These are phyloP conservation scores for Tolypocladium paradoxum DNA, from an alignment of 2,329 filamentous ascomycete species.

Conservation along the genomic window DNA sequence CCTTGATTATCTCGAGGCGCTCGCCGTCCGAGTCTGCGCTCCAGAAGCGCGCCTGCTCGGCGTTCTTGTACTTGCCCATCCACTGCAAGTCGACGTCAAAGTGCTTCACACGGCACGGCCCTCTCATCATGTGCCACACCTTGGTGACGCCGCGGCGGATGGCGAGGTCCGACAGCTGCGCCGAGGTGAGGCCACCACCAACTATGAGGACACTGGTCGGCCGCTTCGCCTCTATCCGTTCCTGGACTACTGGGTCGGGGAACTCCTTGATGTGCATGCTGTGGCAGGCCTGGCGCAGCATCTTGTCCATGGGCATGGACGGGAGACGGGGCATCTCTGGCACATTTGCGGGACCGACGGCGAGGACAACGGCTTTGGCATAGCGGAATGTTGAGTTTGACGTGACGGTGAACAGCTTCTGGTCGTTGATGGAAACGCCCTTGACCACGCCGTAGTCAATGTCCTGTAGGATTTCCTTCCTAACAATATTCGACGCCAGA, in stretches of 20 bases:
- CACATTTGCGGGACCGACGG: constrained; percentile 56
- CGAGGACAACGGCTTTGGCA: constrained; percentile 55
- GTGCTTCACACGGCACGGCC: constrained; percentile 51
- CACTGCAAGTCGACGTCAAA: constrained; percentile 69
- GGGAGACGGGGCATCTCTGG: constrained; percentile 35
- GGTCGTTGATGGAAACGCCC: constrained; percentile 30
- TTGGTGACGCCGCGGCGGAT: constrained; percentile 54
- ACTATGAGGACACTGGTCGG: constrained; percentile 59
- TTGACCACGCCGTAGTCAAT: constrained; percentile 46
- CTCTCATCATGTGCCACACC: constrained; percentile 61
- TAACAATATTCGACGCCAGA: constrained; percentile 37
- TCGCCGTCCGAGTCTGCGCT: constrained; percentile 61
- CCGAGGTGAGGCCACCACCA: constrained; percentile 66
- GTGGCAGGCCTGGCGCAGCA: constrained; percentile 42
- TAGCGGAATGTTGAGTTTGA: constrained; percentile 45
- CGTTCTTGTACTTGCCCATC: constrained; percentile 76
- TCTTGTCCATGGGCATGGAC: constrained; percentile 15
- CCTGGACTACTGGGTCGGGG: constrained; percentile 39
- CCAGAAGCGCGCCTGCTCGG: constrained; percentile 68
- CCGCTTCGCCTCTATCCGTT: constrained; percentile 37
- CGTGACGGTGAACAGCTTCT: constrained; percentile 53
- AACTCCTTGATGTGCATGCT: constrained; percentile 52
- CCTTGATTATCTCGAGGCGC: constrained; percentile 52
- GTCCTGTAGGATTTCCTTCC: constrained; percentile 48
- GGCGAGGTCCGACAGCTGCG: constrained; percentile 59